Base-by-base conservation (phyloP, 2,329 filamentous ascomycete species). In the Epichloe uncinata region DNA sequence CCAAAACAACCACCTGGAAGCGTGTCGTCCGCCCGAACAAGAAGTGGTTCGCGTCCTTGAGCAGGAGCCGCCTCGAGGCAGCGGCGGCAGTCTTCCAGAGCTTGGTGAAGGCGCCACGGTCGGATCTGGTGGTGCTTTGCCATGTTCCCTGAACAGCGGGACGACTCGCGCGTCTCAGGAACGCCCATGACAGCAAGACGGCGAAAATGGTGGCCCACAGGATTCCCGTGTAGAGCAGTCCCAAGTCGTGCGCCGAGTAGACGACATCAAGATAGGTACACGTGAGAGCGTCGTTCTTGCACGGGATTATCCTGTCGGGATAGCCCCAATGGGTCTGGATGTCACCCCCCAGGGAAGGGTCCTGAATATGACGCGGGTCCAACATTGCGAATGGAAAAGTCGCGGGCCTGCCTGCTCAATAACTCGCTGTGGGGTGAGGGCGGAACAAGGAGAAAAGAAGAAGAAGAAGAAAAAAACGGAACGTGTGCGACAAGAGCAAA, bases 1-100 rank as follows among this genome's bases (percentile, higher is more conserved):
- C 61, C 2, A 88, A 68, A 30, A 85, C 70, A 20, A 79, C 57
- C 3, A 88, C 73, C 60, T 89, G 85, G 6, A 87, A 70, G 18
- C 84, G 73, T 1, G 82, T 85, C 2, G 81, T 80, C 52, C 78
- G 73, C 30, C 84, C 83, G 55, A 89, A 87, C 48, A 87, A 57
- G 18, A 63, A 57, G 16, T 73, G 67, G 3, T 74, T 63, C 3
- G 73, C 71, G 56, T 86, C 82, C 0, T 79, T 78, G 2, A 88
- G 73, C 3, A 88, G 69, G 56, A 75, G 73, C 33, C 66, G 70
- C 16, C 64, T 59, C 4, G 66, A 60, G 0, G 75, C 64, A 13
- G 65, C 59, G 16, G 72, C 50, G 3, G 22, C 33, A 15, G 75
- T 64, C 37, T 61, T 61, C 11, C 61, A 59, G 8, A 71, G 45